Base-by-base conservation (phyloP, 495 filamentous ascomycete species). In the Thozetella sp. region DNA sequence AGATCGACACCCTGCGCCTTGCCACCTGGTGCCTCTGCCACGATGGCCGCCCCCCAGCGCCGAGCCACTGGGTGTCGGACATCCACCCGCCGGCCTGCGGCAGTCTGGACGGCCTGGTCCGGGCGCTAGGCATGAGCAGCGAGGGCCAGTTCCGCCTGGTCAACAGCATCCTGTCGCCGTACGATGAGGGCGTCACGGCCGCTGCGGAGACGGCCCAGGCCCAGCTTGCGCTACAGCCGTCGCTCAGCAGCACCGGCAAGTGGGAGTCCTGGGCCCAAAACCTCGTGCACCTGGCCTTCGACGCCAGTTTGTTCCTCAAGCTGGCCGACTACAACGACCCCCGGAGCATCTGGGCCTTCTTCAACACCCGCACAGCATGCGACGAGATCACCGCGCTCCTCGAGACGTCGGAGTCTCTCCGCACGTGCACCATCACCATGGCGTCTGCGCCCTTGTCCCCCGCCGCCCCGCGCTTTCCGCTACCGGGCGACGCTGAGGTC, bases 11-110 rank as follows among this genome's bases (percentile, higher is more conserved):
- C 43, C 43, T 48, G 4, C 9, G n/a, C 3, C 43, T 48, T 4
- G 43, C n/a, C 9, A 48, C 43, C 43, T 48, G 43, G 43, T 48
- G 43, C 43, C 43, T 11, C 43, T 48, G 43, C 43, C 43, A 48
- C 43, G 10, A 48, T 4, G 43, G 43, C 4, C 12, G 43, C 43
- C 43, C 43, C 43, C 43, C 6, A 20, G n/a, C 43, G 10, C 43
- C 43, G 6, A n/a, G n/a, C 10, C 20, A 48, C 43, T 48, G 43
- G 43, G n/a, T 48, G 9, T 48, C 43, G 11, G 9, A 48, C 9
- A 11, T n/a, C 11, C 9, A 9, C n/a, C 43, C 43, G 9, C 43
- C 43, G 12, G 12, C 43, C 9, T 48, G 43, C 20, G 11, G 4
- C 10, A 48, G 43, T n/a, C 4, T 48, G 12, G 43, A 48, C 43